phyloP scores from a whole-genome alignment of 2,329 filamentous ascomycete species.

The Exophiala lecanii-corni region DNA sequence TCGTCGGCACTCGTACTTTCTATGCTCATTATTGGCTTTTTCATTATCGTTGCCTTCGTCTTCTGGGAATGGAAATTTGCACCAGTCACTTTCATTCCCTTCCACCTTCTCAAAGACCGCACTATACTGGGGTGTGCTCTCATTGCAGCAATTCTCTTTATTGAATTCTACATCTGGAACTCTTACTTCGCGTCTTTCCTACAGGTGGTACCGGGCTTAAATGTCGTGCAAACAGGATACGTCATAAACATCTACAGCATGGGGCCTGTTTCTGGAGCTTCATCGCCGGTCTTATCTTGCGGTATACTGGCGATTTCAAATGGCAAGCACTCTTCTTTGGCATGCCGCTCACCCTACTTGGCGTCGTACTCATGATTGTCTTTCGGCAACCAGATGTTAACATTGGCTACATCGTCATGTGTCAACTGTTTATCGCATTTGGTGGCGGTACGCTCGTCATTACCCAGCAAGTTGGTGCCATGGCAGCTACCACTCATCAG shows the following conservation, averaged over 20 bases:
- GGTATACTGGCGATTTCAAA: constrained; percentile 46
- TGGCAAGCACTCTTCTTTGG: constrained; percentile 43
- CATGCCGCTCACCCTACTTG: constrained; percentile 45
- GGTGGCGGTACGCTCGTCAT: constrained; percentile 49
- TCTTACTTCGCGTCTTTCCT: constrained; percentile 27
- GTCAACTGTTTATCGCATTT: constrained; percentile 52
- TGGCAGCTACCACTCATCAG: constrained; percentile 46
- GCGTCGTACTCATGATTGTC: constrained; percentile 48
- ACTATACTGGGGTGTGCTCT: constrained; percentile 22
- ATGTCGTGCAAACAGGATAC: constrained; percentile 31
- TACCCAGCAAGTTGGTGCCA: constrained; percentile 49
- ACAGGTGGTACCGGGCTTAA: constrained; percentile 20
- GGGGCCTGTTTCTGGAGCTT: constrained; percentile 50
- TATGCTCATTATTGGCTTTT: constrained; percentile 50
- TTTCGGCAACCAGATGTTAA: constrained; percentile 45
- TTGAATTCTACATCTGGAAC: constrained; percentile 31
- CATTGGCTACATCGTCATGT: constrained; percentile 51
- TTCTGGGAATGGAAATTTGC: constrained; percentile 52
- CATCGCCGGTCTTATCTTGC: constrained; percentile 47
- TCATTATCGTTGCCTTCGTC: constrained; percentile 50
- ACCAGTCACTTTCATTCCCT: constrained; percentile 51
- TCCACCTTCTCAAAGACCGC: constrained; percentile 36
- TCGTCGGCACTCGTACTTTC: constrained; percentile 43
- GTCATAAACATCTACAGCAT: constrained; percentile 48
- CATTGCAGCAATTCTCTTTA: constrained; percentile 23